A percentile compares a stretch with the other conserved stretches of the same genome.
phyloP scores from a whole-genome alignment of 192 early-diverging fungal species.

The Neocallimastix lanati region DNA sequence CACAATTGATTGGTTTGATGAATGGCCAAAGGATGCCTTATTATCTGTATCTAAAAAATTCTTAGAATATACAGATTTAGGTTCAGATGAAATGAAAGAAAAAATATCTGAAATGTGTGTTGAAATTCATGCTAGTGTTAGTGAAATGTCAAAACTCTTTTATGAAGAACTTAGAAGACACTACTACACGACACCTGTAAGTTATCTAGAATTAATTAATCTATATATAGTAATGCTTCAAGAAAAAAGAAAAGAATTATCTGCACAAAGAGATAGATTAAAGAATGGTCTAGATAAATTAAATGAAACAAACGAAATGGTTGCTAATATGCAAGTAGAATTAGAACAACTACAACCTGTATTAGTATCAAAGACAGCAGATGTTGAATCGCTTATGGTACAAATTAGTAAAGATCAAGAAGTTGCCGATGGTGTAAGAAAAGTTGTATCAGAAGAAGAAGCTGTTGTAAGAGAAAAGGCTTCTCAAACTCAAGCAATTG shows the following conservation, averaged over 20 bases:
- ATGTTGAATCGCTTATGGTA: constrained; percentile 34
- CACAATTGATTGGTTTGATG: constrained; percentile 45
- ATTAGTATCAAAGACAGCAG: constrained; percentile 24
- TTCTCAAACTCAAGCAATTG: constrained; percentile 30
- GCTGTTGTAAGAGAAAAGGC: constrained; percentile 31
- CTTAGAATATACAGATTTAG: constrained; percentile 38
- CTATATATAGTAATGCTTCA: constrained; percentile 32
- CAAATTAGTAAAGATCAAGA: constrained; percentile 45
- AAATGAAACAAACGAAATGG: constrained; percentile 31
- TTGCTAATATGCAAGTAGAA: constrained; percentile 41
- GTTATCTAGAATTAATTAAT: constrained; percentile 40
- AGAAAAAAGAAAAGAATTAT: constrained; percentile 37
- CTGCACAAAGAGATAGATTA: constrained; percentile 20
- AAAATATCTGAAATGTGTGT: constrained; percentile 39
- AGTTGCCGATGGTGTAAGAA: constrained; percentile 37
- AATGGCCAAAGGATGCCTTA: constrained; percentile 36
- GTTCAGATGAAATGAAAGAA: constrained; percentile 30
- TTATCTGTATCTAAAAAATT: constrained; percentile 31
- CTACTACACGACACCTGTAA: constrained; percentile 43
- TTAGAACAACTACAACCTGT: constrained; percentile 30
- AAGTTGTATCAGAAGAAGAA: constrained; percentile 39
- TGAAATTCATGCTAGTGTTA: constrained; percentile 34
- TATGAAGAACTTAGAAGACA: constrained; percentile 23
- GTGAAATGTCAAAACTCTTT: constrained; percentile 21
- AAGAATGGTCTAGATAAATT: constrained; percentile 33